Evolutionary conservation across 805 yeast species (phyloP).

Genomic region (Wickerhamomyces queroliae): DNA sequence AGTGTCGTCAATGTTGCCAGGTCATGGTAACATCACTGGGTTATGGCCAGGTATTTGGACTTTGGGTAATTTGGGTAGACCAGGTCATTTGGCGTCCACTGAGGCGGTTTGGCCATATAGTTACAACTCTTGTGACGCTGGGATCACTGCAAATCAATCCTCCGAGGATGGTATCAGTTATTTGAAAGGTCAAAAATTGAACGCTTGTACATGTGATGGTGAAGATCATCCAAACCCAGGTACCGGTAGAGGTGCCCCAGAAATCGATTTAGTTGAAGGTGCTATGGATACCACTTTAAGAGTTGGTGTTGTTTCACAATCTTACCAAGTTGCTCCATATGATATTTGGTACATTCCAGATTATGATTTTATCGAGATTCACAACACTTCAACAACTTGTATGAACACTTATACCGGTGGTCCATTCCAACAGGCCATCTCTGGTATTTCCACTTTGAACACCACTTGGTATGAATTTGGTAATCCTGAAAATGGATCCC

Average conservation of each 20-base stretch:
- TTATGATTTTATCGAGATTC: slow-evolving; percentile 69
- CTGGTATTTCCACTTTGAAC: slow-evolving; percentile 76
- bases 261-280: slow-evolving; percentile 88
- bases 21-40: slow-evolving; percentile 72
- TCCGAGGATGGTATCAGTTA: slow-evolving; percentile 84
- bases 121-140: slow-evolving; percentile 84
- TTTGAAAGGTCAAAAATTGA: slow-evolving; percentile 78
- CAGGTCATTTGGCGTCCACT: slow-evolving; percentile 81
- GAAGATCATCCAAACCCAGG: slow-evolving; percentile 88
- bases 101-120: slow-evolving; percentile 97
- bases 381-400: slow-evolving; percentile 61
- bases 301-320: slow-evolving; percentile 74
- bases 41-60: slow-evolving; percentile 98
- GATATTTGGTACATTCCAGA: slow-evolving; percentile 95
- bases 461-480: slow-evolving; percentile 77
- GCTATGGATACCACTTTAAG: slow-evolving; percentile 50
- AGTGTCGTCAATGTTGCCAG: slow-evolving; percentile 73
- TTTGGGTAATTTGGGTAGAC: slow-evolving; percentile 87
- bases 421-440: slow-evolving; percentile 88
- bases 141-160: slow-evolving; percentile 91
- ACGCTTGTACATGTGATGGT: slow-evolving; percentile 72
- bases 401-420: slow-evolving; percentile 93
- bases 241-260: slow-evolving; percentile 91
- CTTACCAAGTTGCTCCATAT: slow-evolving; percentile 87
- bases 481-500: slow-evolving; percentile 35